Base-by-base conservation (phyloP, 1,139 yeast genomes). In the Arxiozyma slooffiae region DNA sequence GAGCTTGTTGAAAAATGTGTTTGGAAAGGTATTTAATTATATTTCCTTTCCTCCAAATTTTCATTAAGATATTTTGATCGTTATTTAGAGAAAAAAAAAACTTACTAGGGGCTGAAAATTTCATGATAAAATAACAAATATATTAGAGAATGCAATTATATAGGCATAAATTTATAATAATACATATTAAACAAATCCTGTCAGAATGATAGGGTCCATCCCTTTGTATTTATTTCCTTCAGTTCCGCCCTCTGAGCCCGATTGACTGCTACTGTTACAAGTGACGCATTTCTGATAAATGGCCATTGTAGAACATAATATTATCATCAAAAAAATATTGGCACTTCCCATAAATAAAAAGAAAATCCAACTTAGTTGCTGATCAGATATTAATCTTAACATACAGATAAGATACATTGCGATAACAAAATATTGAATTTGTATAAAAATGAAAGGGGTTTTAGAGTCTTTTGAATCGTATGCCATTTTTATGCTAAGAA, bases 1-100 rank as follows among this genome's bases (percentile, higher is more conserved):
- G 85, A 81, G 53, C 64, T 73, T 20, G 67, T 81, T 14, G 86
- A 81, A 54, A 81, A 81, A 60, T 67, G 76, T 20, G 67, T 76
- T 17, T 81, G 86, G 86, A 78, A 75, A 57, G 84, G 78, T 23
- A 62, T 79, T 34, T 80, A 63, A 60, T 37, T 41, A 24, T 23
- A 16, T 20, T 44, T 34, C 17, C 24, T 14, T 30, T 30, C 7
- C 6, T 14, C 36, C 3, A 30, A 30, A n/a, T 4, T 11, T 14
- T n/a, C 6, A 14, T 30, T 30, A 30, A 30, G 11, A 6, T 30
- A 30, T 11, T 30, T 14, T 11, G 2, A 16, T 6, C 3, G n/a
- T 30, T 30, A 30, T 6, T 6, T 4, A 30, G 4, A 30, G 7
- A 14, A 11, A 30, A 30, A 26, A 30, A 30, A 2, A 30, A 11